Evolutionary conservation across 2,329 filamentous ascomycete genomes (phyloP).

Genomic region (Parafenestella ontariensis): DNA sequence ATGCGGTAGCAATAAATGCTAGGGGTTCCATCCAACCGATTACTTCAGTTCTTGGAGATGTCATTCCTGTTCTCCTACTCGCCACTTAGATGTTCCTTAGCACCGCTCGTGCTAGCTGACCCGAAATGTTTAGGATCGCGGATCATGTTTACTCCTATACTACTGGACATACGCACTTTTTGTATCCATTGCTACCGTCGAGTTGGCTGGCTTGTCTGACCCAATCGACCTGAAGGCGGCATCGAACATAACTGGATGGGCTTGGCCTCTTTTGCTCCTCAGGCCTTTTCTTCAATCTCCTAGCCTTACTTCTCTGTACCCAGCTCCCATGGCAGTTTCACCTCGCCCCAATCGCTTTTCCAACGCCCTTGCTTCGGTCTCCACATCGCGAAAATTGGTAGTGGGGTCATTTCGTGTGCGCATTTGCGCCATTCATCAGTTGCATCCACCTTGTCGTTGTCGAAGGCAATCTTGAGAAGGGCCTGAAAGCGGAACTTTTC

Average conservation of each 20-base stretch:
- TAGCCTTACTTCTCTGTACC: background rate
- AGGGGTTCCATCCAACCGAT: no score
- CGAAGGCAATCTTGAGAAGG: slow-evolving; percentile 40
- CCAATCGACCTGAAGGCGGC: background rate
- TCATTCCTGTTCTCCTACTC: no score
- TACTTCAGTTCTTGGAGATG: no score
- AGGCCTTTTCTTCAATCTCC: background rate
- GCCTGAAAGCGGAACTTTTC: slow-evolving; percentile 40
- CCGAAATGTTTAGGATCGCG: no score
- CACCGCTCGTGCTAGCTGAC: no score
- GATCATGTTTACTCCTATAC: no score
- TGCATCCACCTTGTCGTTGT: slow-evolving; percentile 29
- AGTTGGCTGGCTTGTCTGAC: background rate
- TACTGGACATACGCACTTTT: no score
- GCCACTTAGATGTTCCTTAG: no score
- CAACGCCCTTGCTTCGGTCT: slow-evolving; percentile 33
- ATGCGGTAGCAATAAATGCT: no score
- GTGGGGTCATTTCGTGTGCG: slow-evolving; percentile 43
- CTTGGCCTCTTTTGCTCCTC: background rate
- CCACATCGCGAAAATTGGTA: slow-evolving; percentile 43
- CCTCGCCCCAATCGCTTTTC: slow-evolving; percentile 15
- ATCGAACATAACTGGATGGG: background rate
- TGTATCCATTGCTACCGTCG: background rate
- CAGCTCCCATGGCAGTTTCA: slow-evolving; percentile 33
- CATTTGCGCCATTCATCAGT: slow-evolving; percentile 43